Percentiles rank a stretch among this genome's conserved stretches.
Conservation (phyloP, 257 asterid species). For the Coffea canephora region DNA sequence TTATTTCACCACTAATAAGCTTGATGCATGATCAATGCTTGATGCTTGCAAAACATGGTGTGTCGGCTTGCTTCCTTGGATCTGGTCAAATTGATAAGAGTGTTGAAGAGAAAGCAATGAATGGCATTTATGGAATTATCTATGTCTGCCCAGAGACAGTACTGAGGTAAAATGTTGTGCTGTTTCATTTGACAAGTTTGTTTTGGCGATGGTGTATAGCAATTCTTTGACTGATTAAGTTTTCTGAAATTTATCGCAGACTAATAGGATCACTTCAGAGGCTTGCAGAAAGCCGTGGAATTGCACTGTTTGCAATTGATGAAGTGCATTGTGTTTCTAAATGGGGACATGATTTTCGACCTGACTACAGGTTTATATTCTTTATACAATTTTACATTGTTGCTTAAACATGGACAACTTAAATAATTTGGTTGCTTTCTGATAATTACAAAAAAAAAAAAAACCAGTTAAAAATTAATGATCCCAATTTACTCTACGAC, state of each 20-base stretch:
- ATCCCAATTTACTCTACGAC: neutral
- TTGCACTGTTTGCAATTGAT: conserved; percentile 72
- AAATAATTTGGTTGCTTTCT: neutral
- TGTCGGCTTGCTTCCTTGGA: conserved; percentile 86
- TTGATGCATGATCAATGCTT: conserved; percentile 88
- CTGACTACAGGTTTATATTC: conserved; percentile 64
- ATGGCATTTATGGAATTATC: conserved; percentile 54
- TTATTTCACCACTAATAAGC: conserved; percentile 81
- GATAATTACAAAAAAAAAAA: neutral
- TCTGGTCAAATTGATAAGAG: conserved; percentile 75
- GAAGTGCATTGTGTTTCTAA: conserved; percentile 86
- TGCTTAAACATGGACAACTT: neutral
- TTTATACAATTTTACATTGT: neutral
- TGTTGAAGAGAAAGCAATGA: conserved; percentile 72
- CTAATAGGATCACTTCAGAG: conserved; percentile 53
- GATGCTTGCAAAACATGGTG: conserved; percentile 65
- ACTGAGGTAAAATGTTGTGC: conserved; percentile 41
- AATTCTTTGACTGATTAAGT: conserved; percentile 15
- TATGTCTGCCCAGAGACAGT: conserved; percentile 87
- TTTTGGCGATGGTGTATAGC: conserved; percentile 13
- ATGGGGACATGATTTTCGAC: conserved; percentile 95
- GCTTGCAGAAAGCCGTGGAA: conserved; percentile 69
- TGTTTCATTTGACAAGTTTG: neutral
- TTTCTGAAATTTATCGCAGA: conserved; percentile 37
- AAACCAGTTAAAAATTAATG: neutral